Base-by-base conservation (phyloP, 1,284 basidiomycete genomes). In the Cryptococcus sp. region DNA sequence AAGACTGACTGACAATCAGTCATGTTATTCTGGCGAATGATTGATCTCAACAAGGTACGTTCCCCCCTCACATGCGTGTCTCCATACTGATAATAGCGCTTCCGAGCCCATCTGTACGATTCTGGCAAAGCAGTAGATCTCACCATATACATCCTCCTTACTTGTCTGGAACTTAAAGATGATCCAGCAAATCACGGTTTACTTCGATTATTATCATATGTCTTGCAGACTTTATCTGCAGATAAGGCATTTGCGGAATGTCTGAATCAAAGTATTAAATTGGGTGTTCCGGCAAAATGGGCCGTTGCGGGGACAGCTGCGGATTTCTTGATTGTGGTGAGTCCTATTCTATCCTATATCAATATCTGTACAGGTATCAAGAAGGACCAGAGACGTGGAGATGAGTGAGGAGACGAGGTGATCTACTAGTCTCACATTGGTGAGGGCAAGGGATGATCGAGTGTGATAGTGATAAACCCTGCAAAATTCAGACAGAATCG, bases 111-210 rank as follows among this genome's bases (percentile, higher is more conserved):
- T 68, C 74, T 91, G 7, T 75, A 91, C 34, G 86, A 90, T 51
- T 87, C 87, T 3, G 86, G 89, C 40, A 85, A 82, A 70, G 83
- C 82, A 2, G 82, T 83, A 67, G 85, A 91, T 62, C 63, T 92
- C 13, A 75, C 91, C 28, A 85, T 82, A 1, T 85, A 87, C 68
- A 79, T 94, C 37, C 73, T 93, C 16, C 85, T 85, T 61, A 86
- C 86, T 64, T 82, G 83, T 51, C 77, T 93, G 21, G 89, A 93
- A 55, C 83, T 88, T 67, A 93, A 91, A 71, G 88, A 91, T 64
- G 91, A 90, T 72, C 87, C 91, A 60, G 89, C 93, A 52, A 85
- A 93, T 77, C 87, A 96, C 63, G 93, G 91, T 0, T 77, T 97
- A 23, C 90, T 92, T 62, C 83, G 93, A 44, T 83, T 90, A 3